Evolutionary conservation across 305 asterid genomes (phyloP), one percentile per base, ranked within the genome.

Genomic region (Ajuga reptans): DNA sequence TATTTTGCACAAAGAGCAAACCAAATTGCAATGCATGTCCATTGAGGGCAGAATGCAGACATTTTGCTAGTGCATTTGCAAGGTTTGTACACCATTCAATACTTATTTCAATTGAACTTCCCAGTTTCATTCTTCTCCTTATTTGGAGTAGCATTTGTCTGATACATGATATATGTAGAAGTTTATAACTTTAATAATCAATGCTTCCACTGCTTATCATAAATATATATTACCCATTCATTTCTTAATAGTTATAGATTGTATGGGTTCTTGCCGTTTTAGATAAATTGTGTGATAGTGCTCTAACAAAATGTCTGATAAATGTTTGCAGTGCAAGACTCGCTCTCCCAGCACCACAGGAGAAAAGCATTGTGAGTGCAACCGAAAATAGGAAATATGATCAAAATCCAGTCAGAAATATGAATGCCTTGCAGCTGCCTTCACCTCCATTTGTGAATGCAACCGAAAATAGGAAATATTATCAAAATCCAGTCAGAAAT

Each of bases 11-110:
- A 45, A 94, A 94, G 85, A 94, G 82, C 83, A 89, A 87, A 72
- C 99, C 99, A 78, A 94, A 91, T 79, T 94, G 99, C 86, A 91
- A 94, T 76, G 91, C 99, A 10, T 94, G 99, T 78, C 99, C 98
- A 51, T 81, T 94, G 98, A 83, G 96, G 83, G 99, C 86, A 79
- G 99, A 94, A 81, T 94, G 99, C 84, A 87, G 99, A 73, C 99
- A 94, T 82, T 94, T 89, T 54, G 99, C 99, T 16, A 94, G 98
- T 74, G 99, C 99, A 54, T 91, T 85, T 81, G 97, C 99, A 64
- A 94, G 99, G 99, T 94, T 64, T 75, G 71, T 73, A 74, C 76
- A 39, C 75, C 31, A 54, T 74, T 45, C 50, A 46, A 11, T 62
- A 10, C 59, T 62, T 73, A 49, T 54, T 58, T 66, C 36, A 57